phyloP scores from a whole-genome alignment of 768 basidiomycete genomes.

The Lactarius evosmus region DNA sequence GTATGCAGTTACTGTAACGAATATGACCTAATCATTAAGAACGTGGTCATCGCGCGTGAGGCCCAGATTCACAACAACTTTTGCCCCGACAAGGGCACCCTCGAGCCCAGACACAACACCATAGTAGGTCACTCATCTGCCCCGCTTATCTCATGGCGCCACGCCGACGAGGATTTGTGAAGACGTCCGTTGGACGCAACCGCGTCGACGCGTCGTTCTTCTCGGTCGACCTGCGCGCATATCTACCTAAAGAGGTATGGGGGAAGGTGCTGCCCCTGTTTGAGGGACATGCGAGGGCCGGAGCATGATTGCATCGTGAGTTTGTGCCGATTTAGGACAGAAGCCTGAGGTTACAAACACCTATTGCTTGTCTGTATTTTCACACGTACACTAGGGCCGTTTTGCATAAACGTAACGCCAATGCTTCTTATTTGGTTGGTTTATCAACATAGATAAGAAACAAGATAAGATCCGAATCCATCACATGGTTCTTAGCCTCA shows the following conservation, averaged over 20 bases:
- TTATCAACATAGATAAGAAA: too few species aligned
- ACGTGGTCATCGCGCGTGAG: constrained; percentile 72
- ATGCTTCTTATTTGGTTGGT: not conserved
- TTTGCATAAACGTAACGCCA: not conserved
- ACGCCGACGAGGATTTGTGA: constrained; percentile 16
- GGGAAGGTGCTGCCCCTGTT: constrained; percentile 73
- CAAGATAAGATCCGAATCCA: too few species aligned
- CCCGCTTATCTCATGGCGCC: not conserved
- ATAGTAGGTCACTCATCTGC: constrained; percentile 53
- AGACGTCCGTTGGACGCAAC: constrained; percentile 88
- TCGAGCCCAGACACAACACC: constrained; percentile 82
- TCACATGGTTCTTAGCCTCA: not conserved
- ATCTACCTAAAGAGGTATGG: constrained; percentile 68
- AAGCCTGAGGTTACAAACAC: not conserved
- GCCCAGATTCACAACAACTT: constrained; percentile 70
- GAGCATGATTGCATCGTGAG: constrained; percentile 62
- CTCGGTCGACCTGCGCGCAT: constrained; percentile 59
- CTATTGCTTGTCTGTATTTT: not conserved
- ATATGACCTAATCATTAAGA: constrained; percentile 93
- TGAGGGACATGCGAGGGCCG: constrained; percentile 53
- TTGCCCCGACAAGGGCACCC: constrained; percentile 74
- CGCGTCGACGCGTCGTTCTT: constrained; percentile 66
- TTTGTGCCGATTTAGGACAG: constrained; percentile 39
- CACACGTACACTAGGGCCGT: not conserved
- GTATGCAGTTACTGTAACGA: constrained; percentile 84